Evolutionary conservation across 225 moss, liverwort and hornwort genomes (phyloP).

Genomic region (Bryum argenteum): DNA sequence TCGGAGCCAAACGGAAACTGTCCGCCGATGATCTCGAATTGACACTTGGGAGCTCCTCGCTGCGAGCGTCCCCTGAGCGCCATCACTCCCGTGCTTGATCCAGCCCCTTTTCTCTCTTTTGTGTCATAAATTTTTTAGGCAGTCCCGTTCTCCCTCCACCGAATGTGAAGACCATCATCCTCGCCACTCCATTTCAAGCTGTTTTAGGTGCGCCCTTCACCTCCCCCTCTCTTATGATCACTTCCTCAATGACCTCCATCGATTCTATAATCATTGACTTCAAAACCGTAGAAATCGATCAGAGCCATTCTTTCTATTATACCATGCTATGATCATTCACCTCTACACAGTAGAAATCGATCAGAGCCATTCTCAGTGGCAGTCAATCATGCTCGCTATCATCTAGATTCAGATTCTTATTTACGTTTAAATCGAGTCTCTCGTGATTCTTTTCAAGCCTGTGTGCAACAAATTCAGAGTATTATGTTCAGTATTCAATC

Average conservation of each 20-base stretch:
- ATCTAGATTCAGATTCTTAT: too few species aligned
- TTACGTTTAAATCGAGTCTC: too few species aligned
- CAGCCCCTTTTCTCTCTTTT: neutral
- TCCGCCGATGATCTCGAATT: constrained; percentile 80
- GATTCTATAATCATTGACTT: neutral
- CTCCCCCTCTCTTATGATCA: neutral
- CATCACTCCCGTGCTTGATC: neutral
- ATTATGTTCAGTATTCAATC: too few species aligned
- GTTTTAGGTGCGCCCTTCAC: constrained; percentile 27
- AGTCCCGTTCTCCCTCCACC: constrained; percentile 10
- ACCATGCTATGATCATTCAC: neutral
- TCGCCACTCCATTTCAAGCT: neutral
- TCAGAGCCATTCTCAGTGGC: neutral
- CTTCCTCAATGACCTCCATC: neutral
- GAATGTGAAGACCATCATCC: neutral
- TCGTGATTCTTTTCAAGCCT: too few species aligned
- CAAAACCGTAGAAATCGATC: neutral
- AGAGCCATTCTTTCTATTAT: neutral
- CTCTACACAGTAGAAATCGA: neutral
- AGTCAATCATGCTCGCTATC: neutral
- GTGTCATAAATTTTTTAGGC: constrained; percentile 40
- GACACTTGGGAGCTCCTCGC: constrained; percentile 71
- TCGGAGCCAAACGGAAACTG: constrained; percentile 59
- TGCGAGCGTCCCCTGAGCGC: constrained; percentile 68
- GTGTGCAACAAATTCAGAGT: too few species aligned